These are phyloP conservation scores for Aureobasidium sp. DNA, from an alignment of 2,329 filamentous ascomycete species.

Conservation along the genomic window DNA sequence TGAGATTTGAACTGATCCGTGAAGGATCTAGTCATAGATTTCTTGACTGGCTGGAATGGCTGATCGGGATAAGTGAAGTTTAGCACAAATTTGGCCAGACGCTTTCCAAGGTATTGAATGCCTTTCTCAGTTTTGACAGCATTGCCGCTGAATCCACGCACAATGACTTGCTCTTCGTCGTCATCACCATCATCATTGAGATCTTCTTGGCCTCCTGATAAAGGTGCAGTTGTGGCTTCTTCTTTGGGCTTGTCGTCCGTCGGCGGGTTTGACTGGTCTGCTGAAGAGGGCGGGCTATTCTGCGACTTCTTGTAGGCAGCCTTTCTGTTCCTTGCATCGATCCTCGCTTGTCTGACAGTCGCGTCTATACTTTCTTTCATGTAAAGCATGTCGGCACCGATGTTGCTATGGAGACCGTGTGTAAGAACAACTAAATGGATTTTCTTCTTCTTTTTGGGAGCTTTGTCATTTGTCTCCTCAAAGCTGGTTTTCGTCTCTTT, in stretches of 20 bases:
- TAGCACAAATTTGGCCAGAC: conserved; percentile 84
- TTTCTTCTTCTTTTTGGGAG: conserved; percentile 58
- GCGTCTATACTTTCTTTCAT: conserved; percentile 95
- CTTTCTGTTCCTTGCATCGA: conserved; percentile 58
- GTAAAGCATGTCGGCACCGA: conserved; percentile 93
- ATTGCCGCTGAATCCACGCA: conserved; percentile 84
- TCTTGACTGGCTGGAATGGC: conserved; percentile 66
- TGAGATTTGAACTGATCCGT: conserved; percentile 41
- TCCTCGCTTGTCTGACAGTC: conserved; percentile 64
- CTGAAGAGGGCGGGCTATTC: conserved; percentile 15
- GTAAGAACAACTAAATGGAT: conserved; percentile 89
- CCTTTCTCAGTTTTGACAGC: conserved; percentile 86
- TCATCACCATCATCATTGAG: conserved; percentile 49
- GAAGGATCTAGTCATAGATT: conserved; percentile 43
- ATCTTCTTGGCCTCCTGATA: conserved; percentile 45
- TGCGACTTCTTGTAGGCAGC: conserved; percentile 23
- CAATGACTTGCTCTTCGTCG: conserved; percentile 77
- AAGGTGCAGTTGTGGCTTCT: conserved; percentile 36
- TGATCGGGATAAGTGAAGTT: conserved; percentile 91
- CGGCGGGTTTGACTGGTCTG: conserved; percentile 22
- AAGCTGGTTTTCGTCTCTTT: conserved; percentile 12
- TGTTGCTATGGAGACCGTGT: conserved; percentile 90
- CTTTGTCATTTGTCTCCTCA: conserved; percentile 18
- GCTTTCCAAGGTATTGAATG: conserved; percentile 94
- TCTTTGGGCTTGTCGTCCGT: conserved; percentile 22